Percentiles rank a stretch among this genome's conserved stretches.
These are phyloP conservation scores for Microbotryum scabiosae DNA, from an alignment of 1,284 basidiomycete species.

Conservation along the genomic window DNA sequence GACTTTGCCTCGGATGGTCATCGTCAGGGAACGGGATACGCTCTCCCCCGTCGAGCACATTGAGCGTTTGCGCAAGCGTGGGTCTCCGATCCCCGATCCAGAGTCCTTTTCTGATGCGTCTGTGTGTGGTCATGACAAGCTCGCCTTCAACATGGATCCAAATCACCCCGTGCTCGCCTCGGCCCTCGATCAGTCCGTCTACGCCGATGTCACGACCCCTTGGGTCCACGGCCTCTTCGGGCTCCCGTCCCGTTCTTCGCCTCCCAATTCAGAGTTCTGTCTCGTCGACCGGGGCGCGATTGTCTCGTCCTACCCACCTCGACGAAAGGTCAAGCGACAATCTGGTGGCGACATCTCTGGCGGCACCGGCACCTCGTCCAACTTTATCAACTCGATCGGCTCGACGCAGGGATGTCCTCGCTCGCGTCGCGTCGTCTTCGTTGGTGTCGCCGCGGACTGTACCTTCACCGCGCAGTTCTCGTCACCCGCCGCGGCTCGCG, in stretches of 20 bases:
- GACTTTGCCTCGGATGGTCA: constrained; percentile 50
- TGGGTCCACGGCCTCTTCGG: constrained; percentile 3
- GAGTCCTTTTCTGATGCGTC: constrained; percentile 12
- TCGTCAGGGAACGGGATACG: constrained; percentile 61
- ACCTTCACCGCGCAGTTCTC: constrained; percentile 56
- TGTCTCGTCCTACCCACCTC: constrained; percentile 4
- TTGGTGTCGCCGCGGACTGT: constrained; percentile 85
- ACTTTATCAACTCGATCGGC: constrained; percentile 59
- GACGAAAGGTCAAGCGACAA: constrained; percentile 14
- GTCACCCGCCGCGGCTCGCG: constrained; percentile 56
- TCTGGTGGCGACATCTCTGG: constrained; percentile 41
- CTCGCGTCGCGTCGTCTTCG: constrained; percentile 62
- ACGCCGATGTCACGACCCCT: constrained; percentile 3
- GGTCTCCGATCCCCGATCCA: constrained; percentile 9
- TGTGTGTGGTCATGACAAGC: constrained; percentile 60
- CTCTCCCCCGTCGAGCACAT: constrained; percentile 40
- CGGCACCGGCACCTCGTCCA: constrained; percentile 38
- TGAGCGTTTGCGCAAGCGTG: constrained; percentile 9
- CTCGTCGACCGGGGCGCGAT: background rate
- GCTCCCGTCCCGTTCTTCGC: background rate
- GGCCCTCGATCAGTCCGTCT: constrained; percentile 14
- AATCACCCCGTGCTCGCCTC: constrained; percentile 48
- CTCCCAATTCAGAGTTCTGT: background rate
- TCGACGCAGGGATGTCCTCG: constrained; percentile 64
- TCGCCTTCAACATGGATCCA: constrained; percentile 58